Base-by-base conservation (phyloP, 192 early-diverging fungal species). In the Oehlia diaphana region DNA sequence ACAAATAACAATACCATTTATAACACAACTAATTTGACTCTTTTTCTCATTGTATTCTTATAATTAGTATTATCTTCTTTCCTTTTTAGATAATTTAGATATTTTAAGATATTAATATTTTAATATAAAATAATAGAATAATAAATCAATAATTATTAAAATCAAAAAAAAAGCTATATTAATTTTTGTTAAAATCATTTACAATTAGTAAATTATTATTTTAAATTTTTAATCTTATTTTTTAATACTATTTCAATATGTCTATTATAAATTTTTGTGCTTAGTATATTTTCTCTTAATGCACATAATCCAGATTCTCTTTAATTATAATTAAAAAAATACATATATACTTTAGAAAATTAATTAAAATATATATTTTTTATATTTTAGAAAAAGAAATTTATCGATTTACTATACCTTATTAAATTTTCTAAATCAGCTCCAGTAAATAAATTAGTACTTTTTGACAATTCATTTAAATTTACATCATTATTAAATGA, bases 361-460 rank as follows among this genome's bases (percentile, higher is more conserved):
- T 79, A n/a, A 9, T 4, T 47, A 44, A 26, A 0, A 26, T 26
- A 26, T 26, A 26, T 26, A 26, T 26, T 33, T 7, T 74, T 4
- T 14, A 0, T 13, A 2, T 67, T 26, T n/a, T 26, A 26, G 26
- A 58, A 26, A 47, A 62, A 78, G 37, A 23, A 13, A 58, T 44
- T 44, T 44, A 44, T 0, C 69, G 26, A 81, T 44, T 44, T 44
- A 44, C 37, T 37, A 33, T 82, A 88, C 86, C 89, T 80, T 58
- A 90, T 88, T 12, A 96, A 76, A 8, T 82, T 86, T 66, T 92
- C 87, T 68, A 96, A 66, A 82, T 96, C 95, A 4, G 94, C 94
- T 23, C 94, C 94, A 23, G 91, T 93, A 81, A 86, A 96, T n/a
- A 85, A 78, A n/a, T 86, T 88, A 19, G 92, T 94, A 10, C 77